Base-by-base conservation (phyloP, 2,329 filamentous ascomycete species). In the Hypoxylon sp. region DNA sequence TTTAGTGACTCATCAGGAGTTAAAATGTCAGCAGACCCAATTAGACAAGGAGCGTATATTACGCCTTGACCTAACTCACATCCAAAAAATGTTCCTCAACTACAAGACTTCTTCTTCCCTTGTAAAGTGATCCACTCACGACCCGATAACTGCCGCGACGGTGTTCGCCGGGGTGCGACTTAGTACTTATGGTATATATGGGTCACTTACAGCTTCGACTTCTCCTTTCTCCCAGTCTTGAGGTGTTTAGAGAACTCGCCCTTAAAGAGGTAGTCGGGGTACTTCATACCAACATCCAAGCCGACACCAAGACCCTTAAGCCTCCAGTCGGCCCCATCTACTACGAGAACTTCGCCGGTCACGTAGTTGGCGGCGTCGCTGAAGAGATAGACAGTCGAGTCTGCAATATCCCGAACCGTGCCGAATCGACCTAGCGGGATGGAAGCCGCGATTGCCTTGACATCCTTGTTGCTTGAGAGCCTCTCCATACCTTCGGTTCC, bases 311-410 rank as follows among this genome's bases (percentile, higher is more conserved):
- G 67, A 1, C 76, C 79, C 30, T 80, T 80, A 67, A 85, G 82
- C 47, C 85, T 80, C 86, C 86, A 88, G 1, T 82, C 80, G 0
- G 79, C 85, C 28, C 87, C 88, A 70, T 91, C 87, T 69, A 92
- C 91, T 30, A 97, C 91, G 34, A 97, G 79, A 2, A 88, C 86
- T 69, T 93, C 89, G 0, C 93, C 95, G 69, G 91, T 97, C 48
- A 98, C 88, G 76, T 91, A 97, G 75, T 90, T 93, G 0, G 90
- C 94, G 0, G 92, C 88, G 47, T 97, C 91, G 47, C 91, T 91
- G 74, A 97, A 95, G 57, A 98, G 77, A 72, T 89, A 99, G 0
- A 98, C 87, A 0, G 94, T 97, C 1, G 94, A 92, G 77, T 99
- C 94, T 0, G 93, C 91, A 72, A 99, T 93, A 74, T 99, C 94